Evolutionary conservation across 495 filamentous ascomycete species (phyloP), one percentile per base, ranked within the genome.

Genomic region (Jackrogersella multiformis): DNA sequence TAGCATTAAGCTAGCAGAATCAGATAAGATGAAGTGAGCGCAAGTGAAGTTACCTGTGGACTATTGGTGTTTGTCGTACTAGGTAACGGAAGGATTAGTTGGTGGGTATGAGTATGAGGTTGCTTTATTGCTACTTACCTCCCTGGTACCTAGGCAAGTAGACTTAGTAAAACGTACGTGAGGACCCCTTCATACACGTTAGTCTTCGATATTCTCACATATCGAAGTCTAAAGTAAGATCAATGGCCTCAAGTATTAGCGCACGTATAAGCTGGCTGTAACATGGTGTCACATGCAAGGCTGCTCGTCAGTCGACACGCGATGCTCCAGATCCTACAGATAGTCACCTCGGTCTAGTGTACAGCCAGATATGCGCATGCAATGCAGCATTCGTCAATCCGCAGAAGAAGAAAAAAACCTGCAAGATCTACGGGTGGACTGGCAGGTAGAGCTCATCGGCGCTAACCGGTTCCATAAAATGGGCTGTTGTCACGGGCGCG

Each of bases 401-500:
- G 24, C 7, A 30, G 16, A 32, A 49, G 4, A 30, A 53, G 15
- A 23, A 21, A 38, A 20, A 24, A 24, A 18, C 10, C 39, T 26
- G 34, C 10, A 7, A 41, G 48, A 48, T 36, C 48, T 36, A 49
- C 48, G 38, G 15, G 28, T 13, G 21, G 36, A n/a, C 13, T 42
- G 18, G 36, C 38, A 32, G 51, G 53, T 56, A 3, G 49, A 53
- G 20, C 30, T 9, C 30, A 35, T 36, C 49, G 30, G 49, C 49
- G 24, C 49, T 42, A 42, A 13, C 53, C 12, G 24, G 36, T 16
- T 30, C 38, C 36, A 21, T 44, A 56, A 56, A 44, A 44, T 44
- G 41, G 20, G 26, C 21, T 16, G 34, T 45, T 58, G 18, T 35
- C 42, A 16, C 45, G 21, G 30, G 51, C 56, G 60, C 60, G 54